Percentiles rank a stretch among this genome's conserved stretches.
Evolutionary conservation across 2,329 filamentous ascomycete genomes (phyloP).

Genomic region (Phaeophleospora eucalypticola): DNA sequence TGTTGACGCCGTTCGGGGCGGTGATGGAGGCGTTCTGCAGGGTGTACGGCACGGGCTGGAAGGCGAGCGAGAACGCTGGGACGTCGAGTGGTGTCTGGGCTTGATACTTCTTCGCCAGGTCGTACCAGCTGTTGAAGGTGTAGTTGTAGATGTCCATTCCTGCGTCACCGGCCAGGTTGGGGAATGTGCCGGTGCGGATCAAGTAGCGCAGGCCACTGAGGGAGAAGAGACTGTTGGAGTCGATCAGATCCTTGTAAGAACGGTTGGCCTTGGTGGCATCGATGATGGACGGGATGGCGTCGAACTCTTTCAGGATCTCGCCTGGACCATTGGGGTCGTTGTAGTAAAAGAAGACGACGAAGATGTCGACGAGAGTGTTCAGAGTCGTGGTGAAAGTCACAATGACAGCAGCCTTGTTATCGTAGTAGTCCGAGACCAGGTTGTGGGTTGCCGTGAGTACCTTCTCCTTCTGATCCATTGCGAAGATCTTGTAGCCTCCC

Average conservation of each 20-base stretch:
- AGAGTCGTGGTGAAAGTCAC: slow-evolving; percentile 49
- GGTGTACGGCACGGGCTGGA: slow-evolving; percentile 20
- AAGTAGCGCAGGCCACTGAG: slow-evolving; percentile 34
- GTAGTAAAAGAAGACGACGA: slow-evolving; percentile 60
- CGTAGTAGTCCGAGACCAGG: slow-evolving; percentile 56
- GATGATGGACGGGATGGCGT: slow-evolving; percentile 24
- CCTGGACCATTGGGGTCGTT: slow-evolving; percentile 43
- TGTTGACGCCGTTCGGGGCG: slow-evolving; percentile 18
- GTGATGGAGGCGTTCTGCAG: slow-evolving; percentile 15
- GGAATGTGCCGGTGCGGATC: slow-evolving; percentile 39
- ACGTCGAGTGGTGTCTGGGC: slow-evolving; percentile 11
- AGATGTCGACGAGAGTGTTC: slow-evolving; percentile 47
- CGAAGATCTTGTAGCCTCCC: slow-evolving; percentile 47
- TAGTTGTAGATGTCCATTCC: slow-evolving; percentile 18
- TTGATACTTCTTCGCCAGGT: slow-evolving; percentile 8
- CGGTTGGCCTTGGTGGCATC: slow-evolving; percentile 13
- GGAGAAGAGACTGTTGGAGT: slow-evolving; percentile 17
- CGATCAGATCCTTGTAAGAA: slow-evolving; percentile 17
- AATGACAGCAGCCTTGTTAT: slow-evolving; percentile 59
- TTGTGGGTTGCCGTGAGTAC: slow-evolving; percentile 41
- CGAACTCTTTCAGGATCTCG: slow-evolving; percentile 56
- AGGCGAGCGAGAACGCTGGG: slow-evolving; percentile 16
- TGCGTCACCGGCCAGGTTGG: slow-evolving; percentile 25
- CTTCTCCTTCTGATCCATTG: slow-evolving; percentile 34
- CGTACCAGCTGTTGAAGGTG: slow-evolving; percentile 17